Conservation (phyloP, 768 basidiomycete species). For the Lactarius quietus region DNA sequence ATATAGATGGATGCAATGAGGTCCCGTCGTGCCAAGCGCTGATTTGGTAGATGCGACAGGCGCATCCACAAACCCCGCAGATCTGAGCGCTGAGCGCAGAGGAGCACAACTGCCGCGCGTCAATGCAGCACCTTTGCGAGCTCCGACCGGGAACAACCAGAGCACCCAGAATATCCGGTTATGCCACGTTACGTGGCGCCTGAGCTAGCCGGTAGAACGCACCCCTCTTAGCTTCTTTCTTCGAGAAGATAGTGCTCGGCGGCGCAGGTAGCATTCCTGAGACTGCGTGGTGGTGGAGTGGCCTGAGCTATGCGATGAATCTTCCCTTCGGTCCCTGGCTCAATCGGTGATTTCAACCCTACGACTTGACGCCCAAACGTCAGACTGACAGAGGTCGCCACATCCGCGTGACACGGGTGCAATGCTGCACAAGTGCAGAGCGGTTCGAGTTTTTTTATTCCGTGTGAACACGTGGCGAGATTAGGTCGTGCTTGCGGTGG, state of each 20-base stretch:
- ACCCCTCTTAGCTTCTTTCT: not conserved
- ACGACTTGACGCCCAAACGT: not conserved
- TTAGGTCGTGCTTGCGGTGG: not conserved
- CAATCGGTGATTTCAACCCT: not conserved
- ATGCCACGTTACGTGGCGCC: not conserved
- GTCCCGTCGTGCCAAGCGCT: not conserved
- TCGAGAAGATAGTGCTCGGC: not conserved
- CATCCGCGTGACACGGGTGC: not conserved
- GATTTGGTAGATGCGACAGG: not conserved
- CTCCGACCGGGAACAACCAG: conserved; percentile 9
- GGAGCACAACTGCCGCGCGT: not conserved
- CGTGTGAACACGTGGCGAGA: not conserved
- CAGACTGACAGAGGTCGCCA: not conserved
- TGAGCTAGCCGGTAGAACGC: not conserved
- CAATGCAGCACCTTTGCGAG: conserved; percentile 10
- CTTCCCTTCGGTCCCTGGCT: not conserved
- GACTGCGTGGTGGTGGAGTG: not conserved
- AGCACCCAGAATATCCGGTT: not conserved
- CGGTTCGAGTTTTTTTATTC: not conserved
- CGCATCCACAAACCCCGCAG: conserved; percentile 1
- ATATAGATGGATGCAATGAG: not conserved
- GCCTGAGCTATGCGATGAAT: not conserved
- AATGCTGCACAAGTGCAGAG: not conserved
- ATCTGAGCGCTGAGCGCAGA: not conserved
- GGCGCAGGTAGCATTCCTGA: not conserved